Base-by-base conservation (phyloP, 2,329 filamentous ascomycete genomes). In the Colletotrichum sp. region DNA sequence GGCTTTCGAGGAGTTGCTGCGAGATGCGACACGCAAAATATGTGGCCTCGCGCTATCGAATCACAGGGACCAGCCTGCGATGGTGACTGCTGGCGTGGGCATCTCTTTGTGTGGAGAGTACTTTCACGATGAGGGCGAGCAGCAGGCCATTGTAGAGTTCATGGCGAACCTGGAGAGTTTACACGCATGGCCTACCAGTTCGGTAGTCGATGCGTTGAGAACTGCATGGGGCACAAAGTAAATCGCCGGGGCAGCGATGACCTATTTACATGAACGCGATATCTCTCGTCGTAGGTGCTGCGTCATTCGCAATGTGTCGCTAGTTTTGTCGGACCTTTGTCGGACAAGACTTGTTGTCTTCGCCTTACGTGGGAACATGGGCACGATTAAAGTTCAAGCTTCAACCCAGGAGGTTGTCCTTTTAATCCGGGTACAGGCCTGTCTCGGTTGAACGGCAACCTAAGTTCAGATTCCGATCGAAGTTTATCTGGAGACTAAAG, bases 1-100 rank as follows among this genome's bases (percentile, higher is more conserved):
- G 66, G 55, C 55, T 10, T 71, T 77, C 13, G 79, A 89, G 83
- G 80, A 86, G 52, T 83, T 85, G 15, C 87, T 90, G 9, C 83
- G 88, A 73, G 77, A 81, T 10, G 84, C 90, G 32, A 86, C 93
- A 3, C 85, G 89, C 16, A 84, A 87, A 32, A 83, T 93, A 6
- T 93, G 91, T 78, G 92, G 91, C 1, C 92, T 92, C 62, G 90
- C 90, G 1, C 80, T 90, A 10, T 89, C 88, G 24, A 93, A 92
- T 79, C 84, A 88, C 44, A 87, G 86, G 81, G 90, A 87, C 3
- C 88, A 90, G 34, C 90, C 91, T 0, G 87, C 87, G 44, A 87
- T 91, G 83, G 90, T 92, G 70, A 89, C 89, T 1, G 88, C 89
- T 0, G 90, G 87, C 18, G 89, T 91, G 85, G 89, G 88, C 2